Evolutionary conservation across 2,329 filamentous ascomycete species (phyloP).

Genomic region (Pyrenochaeta sp.): DNA sequence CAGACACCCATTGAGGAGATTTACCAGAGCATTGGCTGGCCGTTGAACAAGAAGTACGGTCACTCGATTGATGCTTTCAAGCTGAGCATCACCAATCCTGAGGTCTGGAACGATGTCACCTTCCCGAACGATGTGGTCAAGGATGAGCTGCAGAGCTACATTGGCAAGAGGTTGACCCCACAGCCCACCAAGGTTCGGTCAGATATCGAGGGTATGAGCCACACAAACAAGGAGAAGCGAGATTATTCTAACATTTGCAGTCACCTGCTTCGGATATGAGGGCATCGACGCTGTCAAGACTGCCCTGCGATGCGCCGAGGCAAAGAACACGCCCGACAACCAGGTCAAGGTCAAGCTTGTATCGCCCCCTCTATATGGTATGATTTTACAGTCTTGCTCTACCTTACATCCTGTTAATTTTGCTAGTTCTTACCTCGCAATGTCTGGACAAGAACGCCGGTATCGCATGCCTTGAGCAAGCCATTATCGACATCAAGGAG

Average conservation of each 20-base stretch:
- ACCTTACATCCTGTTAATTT: slow-evolving; percentile 33
- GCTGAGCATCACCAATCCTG: slow-evolving; percentile 96
- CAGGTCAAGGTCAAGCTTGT: slow-evolving; percentile 99
- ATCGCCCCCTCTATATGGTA: slow-evolving; percentile 86
- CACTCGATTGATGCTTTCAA: slow-evolving; percentile 98
- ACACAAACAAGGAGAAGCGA: slow-evolving; percentile 58
- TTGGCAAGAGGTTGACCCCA: slow-evolving; percentile 94
- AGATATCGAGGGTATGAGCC: slow-evolving; percentile 82
- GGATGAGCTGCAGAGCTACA: slow-evolving; percentile 92
- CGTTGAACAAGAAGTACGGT: slow-evolving; percentile 95
- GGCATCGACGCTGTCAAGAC: slow-evolving; percentile 98
- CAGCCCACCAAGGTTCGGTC: slow-evolving; percentile 99
- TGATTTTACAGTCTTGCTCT: slow-evolving; percentile 2
- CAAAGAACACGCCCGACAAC: slow-evolving; percentile 87
- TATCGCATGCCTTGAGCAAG: slow-evolving; percentile 83
- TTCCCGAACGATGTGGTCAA: slow-evolving; percentile 87
- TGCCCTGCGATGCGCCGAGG: slow-evolving; percentile 88
- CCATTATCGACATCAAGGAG: slow-evolving; percentile 84
- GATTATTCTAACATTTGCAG: slow-evolving; percentile 24
- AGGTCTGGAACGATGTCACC: slow-evolving; percentile 91
- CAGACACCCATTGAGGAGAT: slow-evolving; percentile 91
- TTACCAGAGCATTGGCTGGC: slow-evolving; percentile 96
- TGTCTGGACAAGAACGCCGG: slow-evolving; percentile 92
- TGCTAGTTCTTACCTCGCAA: slow-evolving; percentile 82
- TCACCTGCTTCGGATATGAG: slow-evolving; percentile 75